Percentiles rank a stretch among this genome's conserved stretches.
phyloP scores from a whole-genome alignment of 331 rosid genomes.

The Telfairia occidentalis region DNA sequence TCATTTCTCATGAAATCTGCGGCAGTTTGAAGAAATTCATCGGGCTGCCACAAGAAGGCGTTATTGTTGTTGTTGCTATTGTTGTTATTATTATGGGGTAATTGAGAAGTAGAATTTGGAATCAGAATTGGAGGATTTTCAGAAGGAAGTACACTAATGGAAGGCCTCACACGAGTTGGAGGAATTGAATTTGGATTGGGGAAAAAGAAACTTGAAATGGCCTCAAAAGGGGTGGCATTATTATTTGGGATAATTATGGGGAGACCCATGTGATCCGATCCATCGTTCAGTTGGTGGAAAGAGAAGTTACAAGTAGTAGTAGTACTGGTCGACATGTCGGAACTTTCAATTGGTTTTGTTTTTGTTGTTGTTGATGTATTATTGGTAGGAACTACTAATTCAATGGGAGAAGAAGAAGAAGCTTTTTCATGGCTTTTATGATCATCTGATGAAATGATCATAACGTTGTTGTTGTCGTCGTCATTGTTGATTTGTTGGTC shows the following conservation, averaged over 20 bases:
- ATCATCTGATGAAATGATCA: constrained; percentile 8
- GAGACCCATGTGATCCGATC: neutral
- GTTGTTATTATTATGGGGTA: neutral
- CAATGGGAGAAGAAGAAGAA: constrained; percentile 21
- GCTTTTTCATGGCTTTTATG: constrained; percentile 37
- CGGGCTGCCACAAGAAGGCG: neutral
- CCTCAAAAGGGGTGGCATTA: neutral
- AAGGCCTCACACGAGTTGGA: constrained; percentile 37
- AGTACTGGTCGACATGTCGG: constrained; percentile 5
- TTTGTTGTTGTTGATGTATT: neutral
- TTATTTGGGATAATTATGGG: neutral
- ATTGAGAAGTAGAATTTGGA: neutral
- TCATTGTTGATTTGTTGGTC: constrained; percentile 33
- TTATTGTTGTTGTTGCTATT: neutral
- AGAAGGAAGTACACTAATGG: constrained; percentile 34
- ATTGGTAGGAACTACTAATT: neutral
- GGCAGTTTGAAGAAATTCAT: neutral
- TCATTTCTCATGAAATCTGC: neutral
- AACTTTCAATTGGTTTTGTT: neutral
- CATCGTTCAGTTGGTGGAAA: neutral
- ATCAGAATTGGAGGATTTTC: constrained; percentile 24
- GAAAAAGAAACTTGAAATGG: constrained; percentile 31
- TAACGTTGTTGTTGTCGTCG: neutral
- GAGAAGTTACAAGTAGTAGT: constrained; percentile 13
- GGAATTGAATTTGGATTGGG: neutral